These are phyloP conservation scores for Ophiocordyceps camponoti-leonardi DNA, from an alignment of 2,329 filamentous ascomycete genomes.

Conservation along the genomic window DNA sequence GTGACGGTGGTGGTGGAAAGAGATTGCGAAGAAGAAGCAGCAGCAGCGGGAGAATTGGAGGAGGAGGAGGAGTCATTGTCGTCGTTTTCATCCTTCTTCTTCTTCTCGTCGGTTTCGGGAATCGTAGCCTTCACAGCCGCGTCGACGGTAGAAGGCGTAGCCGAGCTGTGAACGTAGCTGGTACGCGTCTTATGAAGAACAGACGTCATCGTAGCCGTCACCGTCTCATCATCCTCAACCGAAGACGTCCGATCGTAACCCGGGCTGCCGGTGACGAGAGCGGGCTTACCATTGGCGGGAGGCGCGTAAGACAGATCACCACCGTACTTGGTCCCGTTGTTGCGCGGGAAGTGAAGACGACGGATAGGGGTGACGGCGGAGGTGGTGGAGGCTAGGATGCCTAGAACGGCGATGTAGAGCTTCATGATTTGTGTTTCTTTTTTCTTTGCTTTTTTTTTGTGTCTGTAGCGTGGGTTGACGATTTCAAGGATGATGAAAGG, in stretches of 20 bases:
- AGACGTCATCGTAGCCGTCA: constrained; percentile 21
- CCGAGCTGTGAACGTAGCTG: constrained; percentile 13
- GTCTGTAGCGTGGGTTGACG: too few species aligned
- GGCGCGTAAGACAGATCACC: too few species aligned
- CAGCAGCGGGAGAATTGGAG: too few species aligned
- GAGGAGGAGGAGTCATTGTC: neutral
- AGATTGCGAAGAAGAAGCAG: constrained; percentile 4
- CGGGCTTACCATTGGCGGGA: too few species aligned
- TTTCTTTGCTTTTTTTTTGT: neutral
- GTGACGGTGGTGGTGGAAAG: constrained; percentile 12
- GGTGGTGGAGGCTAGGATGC: constrained; percentile 23
- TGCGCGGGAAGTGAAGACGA: constrained; percentile 13
- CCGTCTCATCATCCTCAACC: constrained; percentile 28
- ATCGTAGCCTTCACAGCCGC: constrained; percentile 1
- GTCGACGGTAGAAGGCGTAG: constrained; percentile 6
- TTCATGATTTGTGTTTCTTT: too few species aligned
- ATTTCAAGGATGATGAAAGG: too few species aligned
- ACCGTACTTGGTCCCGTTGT: constrained; percentile 1
- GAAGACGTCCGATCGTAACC: neutral
- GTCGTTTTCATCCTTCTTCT: too few species aligned
- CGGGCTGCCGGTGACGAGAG: neutral
- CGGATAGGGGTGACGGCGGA: constrained; percentile 15
- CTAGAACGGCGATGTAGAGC: constrained; percentile 26
- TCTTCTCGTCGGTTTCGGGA: constrained; percentile 3
- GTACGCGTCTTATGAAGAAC: neutral